Conservation (phyloP, 2,329 filamentous ascomycete species). For the Talaromyces sp. region DNA sequence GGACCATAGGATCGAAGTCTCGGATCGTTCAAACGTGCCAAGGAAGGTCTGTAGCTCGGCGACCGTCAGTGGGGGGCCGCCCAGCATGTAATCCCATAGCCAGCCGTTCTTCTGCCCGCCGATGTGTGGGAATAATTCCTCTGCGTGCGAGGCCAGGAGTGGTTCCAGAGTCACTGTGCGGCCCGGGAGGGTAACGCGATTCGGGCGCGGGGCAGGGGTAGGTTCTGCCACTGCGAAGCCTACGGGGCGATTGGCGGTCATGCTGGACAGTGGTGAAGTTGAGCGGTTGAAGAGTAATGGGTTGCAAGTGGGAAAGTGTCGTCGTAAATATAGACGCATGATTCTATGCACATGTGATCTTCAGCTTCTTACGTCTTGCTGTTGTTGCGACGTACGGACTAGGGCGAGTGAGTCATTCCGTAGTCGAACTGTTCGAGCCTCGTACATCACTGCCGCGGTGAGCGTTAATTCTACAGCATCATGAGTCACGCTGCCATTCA, state of each 20-base stretch:
- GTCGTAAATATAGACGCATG: not conserved
- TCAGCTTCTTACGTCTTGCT: not conserved
- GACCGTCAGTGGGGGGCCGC: conserved; percentile 34
- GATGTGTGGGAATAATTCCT: conserved; percentile 29
- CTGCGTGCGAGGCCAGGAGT: conserved; percentile 28
- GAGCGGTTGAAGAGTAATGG: not conserved
- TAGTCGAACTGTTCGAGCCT: not conserved
- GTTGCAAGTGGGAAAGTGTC: not conserved
- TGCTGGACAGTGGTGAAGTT: not conserved
- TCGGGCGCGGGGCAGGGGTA: conserved; percentile 15
- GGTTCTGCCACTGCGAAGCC: conserved; percentile 13
- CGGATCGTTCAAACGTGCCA: conserved; percentile 23
- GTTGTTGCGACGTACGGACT: not conserved
- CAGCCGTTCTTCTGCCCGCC: conserved; percentile 25
- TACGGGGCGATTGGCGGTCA: not conserved
- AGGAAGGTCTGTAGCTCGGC: conserved; percentile 30
- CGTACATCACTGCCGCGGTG: not conserved
- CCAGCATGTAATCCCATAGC: conserved; percentile 44
- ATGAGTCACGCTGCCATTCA: not conserved
- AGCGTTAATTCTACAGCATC: not conserved
- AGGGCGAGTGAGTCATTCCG: not conserved
- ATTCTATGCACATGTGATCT: not conserved
- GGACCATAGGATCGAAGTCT: conserved; percentile 45
- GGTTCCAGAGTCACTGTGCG: conserved; percentile 29
- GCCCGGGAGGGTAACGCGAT: conserved; percentile 22